Evolutionary conservation across 2,329 filamentous ascomycete genomes (phyloP).

Genomic region (Colletotrichum acutatum): DNA sequence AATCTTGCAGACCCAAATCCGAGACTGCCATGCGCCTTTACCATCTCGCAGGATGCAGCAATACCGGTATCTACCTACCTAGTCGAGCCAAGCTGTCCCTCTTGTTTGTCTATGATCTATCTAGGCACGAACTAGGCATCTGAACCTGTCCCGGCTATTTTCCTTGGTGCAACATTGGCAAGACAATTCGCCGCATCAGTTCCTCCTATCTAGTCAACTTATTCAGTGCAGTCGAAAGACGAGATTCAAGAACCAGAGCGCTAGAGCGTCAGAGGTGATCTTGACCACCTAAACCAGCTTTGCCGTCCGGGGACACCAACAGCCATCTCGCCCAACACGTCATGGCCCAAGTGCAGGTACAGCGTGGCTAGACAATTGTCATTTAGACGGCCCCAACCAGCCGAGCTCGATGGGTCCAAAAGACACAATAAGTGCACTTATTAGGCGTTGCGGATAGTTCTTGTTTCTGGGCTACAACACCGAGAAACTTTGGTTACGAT

Average conservation of each 20-base stretch:
- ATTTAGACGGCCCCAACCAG: background rate
- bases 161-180: background rate
- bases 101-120: background rate
- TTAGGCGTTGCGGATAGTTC: conserved; percentile 19
- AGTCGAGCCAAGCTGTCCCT: background rate
- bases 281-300: background rate
- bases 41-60: background rate
- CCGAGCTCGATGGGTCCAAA: background rate
- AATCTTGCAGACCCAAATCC: background rate
- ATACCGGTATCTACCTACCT: background rate
- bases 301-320: conserved; percentile 2
- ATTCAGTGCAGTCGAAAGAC: background rate
- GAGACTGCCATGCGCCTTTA: background rate
- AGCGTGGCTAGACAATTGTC: background rate
- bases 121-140: background rate
- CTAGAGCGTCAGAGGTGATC: background rate
- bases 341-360: conserved; percentile 4
- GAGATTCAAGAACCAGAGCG: background rate
- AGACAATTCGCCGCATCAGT: background rate
- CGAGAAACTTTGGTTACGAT: background rate
- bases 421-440: background rate
- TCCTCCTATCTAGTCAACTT: background rate
- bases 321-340: conserved; percentile 11
- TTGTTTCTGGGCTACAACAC: background rate
- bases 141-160: background rate